Evolutionary conservation across 1,284 basidiomycete species (phyloP), one percentile per base, ranked within the genome.

Genomic region (Apiotrichum mycotoxinovorans): DNA sequence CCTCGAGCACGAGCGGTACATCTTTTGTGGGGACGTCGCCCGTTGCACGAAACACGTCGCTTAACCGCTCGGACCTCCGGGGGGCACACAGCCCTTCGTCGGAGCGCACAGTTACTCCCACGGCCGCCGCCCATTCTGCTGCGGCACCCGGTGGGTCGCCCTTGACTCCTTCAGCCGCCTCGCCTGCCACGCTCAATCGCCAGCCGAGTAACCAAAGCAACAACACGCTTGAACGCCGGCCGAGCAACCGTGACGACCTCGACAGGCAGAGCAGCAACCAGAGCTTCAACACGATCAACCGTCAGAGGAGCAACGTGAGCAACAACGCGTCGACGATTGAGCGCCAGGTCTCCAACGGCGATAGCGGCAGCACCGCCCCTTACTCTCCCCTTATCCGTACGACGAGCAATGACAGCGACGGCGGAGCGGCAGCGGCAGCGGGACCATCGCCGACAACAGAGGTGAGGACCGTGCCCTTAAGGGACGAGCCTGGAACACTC

Each of bases 51-150:
- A 23, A 26, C 42, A 18, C 44, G 20, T 20, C 26, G 18, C 8
- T 44, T 14, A 4, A 14, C 22, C 46, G 46, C 46, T 48, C 46
- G n/a, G 46, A 48, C 34, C 33, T 27, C 10, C 34, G 20, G n/a
- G 30, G 46, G 17, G 37, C 46, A 2, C 10, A 18, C 8, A 47
- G 44, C 30, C 50, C 55, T 11, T 30, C 43, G 11, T 52, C 44
- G 23, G 48, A 50, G 12, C 41, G 54, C 33, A 51, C 45, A 2
- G 41, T 51, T 9, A 55, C 54, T 4, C 54, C 54, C 14, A 55
- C 54, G 10, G 35, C 52, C 12, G 27, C 20, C 12, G 22, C 26
- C 18, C 14, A n/a, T n/a, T n/a, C 25, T 11, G 23, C 25, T 3
- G 25, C 15, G 4, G 27, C 43, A 12, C 46, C 27, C 11, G 34